Evolutionary conservation across 2,329 filamentous ascomycete genomes (phyloP), one percentile per base, ranked within the genome.

Genomic region (Verticillium dahliae): DNA sequence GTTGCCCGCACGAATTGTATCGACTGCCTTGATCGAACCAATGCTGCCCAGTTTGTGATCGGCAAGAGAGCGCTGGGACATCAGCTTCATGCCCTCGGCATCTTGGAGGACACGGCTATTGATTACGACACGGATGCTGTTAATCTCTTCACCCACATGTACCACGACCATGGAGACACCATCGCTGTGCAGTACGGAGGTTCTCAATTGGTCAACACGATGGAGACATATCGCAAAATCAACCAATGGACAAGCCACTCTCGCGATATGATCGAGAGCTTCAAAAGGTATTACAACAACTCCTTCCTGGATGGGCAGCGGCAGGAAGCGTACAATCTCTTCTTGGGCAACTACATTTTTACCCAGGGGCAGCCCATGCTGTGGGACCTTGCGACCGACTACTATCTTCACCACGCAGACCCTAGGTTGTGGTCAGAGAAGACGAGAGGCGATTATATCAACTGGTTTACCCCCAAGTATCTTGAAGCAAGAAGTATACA

Each of bases 241-340:
- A 98, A 98, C 67, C 94, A 98, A 73, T 99, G 95, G 95, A 96
- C 92, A 31, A 97, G 92, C 69, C 92, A 97, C 73, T 97, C 94
- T 2, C 85, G 95, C 67, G 95, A 99, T 74, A 98, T 99, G 94
- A 93, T 99, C 27, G 95, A 99, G 76, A 97, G 92, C 73, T 97
- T 99, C 80, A 99, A 98, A 74, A 86, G 95, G 34, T 99, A 98
- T 74, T 99, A 99, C 75, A 97, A 98, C 77, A 99, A 99, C 71
- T 96, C 94, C 0, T 99, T 99, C 73, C 84, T 99, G 9, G 95
- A 99, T 73, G 93, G 90, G n/a, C 95, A 99, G 72, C 87, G 95
- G 37, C 95, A 99, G 75, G 95, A 99, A 75, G 95, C 95, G 0
- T 98, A 98, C 75, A 99, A 99, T 68, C 80, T 99, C 10, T 99